These are phyloP conservation scores for Tuber borchii DNA, from an alignment of 495 filamentous ascomycete genomes.

Conservation along the genomic window DNA sequence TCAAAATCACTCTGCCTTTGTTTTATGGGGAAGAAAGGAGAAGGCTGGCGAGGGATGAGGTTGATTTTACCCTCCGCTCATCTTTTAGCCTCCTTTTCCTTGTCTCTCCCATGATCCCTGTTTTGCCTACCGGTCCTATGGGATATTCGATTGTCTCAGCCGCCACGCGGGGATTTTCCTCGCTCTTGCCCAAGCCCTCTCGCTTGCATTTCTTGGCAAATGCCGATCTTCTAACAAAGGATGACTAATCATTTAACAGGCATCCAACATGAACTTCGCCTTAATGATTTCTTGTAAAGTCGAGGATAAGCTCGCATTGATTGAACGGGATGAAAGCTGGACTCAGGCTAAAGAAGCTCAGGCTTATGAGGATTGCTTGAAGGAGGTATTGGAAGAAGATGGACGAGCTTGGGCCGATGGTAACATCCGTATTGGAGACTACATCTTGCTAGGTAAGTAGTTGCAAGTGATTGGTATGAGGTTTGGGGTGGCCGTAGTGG, in stretches of 20 bases:
- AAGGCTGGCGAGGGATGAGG: constrained; percentile 15
- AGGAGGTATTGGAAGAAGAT: constrained; percentile 62
- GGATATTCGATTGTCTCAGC: constrained; percentile 17
- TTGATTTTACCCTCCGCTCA: constrained; percentile 6
- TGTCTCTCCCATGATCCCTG: not conserved
- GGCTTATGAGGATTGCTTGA: constrained; percentile 61
- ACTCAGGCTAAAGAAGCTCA: constrained; percentile 62
- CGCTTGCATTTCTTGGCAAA: not conserved
- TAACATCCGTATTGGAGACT: constrained; percentile 72
- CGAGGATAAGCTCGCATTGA: constrained; percentile 57
- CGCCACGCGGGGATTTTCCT: constrained; percentile 2
- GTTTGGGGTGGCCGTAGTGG: not conserved
- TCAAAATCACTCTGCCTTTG: not conserved
- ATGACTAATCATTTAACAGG: constrained; percentile 46
- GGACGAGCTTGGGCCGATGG: constrained; percentile 73
- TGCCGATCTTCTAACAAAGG: constrained; percentile 2
- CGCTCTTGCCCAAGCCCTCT: not conserved
- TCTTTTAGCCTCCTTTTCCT: constrained; percentile 6
- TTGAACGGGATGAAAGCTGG: constrained; percentile 57
- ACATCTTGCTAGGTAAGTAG: constrained; percentile 53
- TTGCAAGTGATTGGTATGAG: constrained; percentile 5
- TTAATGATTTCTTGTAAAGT: constrained; percentile 68
- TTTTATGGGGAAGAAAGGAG: not conserved
- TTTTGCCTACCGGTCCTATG: constrained; percentile 8
- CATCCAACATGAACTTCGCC: constrained; percentile 79